Evolutionary conservation across 1,284 basidiomycete genomes (phyloP).

Genomic region (Coriolopsis trogii): DNA sequence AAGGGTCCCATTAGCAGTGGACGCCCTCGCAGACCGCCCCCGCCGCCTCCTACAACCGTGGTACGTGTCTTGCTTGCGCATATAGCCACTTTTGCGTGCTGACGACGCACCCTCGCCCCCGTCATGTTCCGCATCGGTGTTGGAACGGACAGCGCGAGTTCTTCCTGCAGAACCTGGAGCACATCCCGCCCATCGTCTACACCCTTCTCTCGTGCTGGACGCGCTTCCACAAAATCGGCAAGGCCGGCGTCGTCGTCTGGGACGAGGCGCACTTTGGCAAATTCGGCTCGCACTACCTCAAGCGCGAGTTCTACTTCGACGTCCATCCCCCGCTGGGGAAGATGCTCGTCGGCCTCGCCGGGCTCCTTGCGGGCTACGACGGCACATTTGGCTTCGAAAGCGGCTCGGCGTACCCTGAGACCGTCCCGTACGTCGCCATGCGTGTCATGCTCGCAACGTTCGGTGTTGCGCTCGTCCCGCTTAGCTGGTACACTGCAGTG

Average conservation of each 20-base stretch:
- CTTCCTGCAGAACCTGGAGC: constrained; percentile 81
- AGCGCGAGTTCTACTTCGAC: constrained; percentile 95
- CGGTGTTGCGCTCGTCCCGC: constrained; percentile 93
- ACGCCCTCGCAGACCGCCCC: constrained; percentile 56
- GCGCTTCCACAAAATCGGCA: constrained; percentile 93
- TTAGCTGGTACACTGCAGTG: constrained; percentile 97
- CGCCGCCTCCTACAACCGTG: constrained; percentile 71
- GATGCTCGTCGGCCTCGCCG: constrained; percentile 96
- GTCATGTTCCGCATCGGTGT: neutral
- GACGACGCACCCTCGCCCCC: neutral
- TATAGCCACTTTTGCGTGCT: neutral
- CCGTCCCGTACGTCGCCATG: constrained; percentile 94
- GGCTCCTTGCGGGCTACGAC: constrained; percentile 89
- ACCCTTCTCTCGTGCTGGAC: constrained; percentile 94
- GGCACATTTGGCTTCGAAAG: constrained; percentile 96
- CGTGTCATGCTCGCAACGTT: constrained; percentile 93
- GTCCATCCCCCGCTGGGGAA: constrained; percentile 99
- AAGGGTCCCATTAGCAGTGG: constrained; percentile 59
- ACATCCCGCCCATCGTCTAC: constrained; percentile 84
- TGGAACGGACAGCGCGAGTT: constrained; percentile 64
- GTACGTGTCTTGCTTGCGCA: constrained; percentile 44
- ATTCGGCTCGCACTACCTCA: constrained; percentile 95
- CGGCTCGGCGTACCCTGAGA: constrained; percentile 82
- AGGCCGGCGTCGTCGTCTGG: constrained; percentile 89
- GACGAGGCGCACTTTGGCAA: constrained; percentile 99